Percentiles rank a stretch among this genome's conserved stretches.
These are phyloP conservation scores for Botrytis elliptica DNA, from an alignment of 2,329 filamentous ascomycete species.

Conservation along the genomic window DNA sequence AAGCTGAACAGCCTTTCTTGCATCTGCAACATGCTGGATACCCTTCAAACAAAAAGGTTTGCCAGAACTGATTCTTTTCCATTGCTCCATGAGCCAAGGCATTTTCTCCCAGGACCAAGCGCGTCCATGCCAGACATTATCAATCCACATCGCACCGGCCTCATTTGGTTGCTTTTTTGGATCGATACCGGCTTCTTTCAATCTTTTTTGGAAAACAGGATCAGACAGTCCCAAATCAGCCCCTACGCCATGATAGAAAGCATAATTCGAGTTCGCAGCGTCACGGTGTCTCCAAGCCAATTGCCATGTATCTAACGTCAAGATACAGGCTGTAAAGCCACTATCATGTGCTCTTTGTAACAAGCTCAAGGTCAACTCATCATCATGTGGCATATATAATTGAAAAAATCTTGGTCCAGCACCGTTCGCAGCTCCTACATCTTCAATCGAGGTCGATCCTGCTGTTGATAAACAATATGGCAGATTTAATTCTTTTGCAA, in stretches of 20 bases:
- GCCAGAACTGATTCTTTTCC: conserved; percentile 57
- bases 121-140: conserved; percentile 61
- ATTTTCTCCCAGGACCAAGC: conserved; percentile 64
- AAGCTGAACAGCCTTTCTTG: conserved; percentile 54
- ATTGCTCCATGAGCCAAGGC: conserved; percentile 58
- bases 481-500: conserved; percentile 56
- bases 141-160: conserved; percentile 61
- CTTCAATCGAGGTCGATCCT: conserved; percentile 52
- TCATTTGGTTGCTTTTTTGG: conserved; percentile 50
- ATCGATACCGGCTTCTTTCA: conserved; percentile 54
- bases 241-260: conserved; percentile 61
- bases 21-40: conserved; percentile 60
- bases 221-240: conserved; percentile 58
- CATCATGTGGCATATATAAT: conserved; percentile 63
- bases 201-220: conserved; percentile 55
- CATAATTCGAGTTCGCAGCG: conserved; percentile 56
- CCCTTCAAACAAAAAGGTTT: conserved; percentile 61
- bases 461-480: conserved; percentile 61
- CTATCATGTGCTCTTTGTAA: conserved; percentile 53
- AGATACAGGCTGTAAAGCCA: conserved; percentile 57
- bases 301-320: conserved; percentile 64
- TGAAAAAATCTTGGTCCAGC: conserved; percentile 57
- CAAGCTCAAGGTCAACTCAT: conserved; percentile 56
- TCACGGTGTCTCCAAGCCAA: conserved; percentile 62
- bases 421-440: conserved; percentile 56